Evolutionary conservation across 2,329 filamentous ascomycete genomes (phyloP), one percentile per base, ranked within the genome.

Genomic region (Uncinocarpus reesii): DNA sequence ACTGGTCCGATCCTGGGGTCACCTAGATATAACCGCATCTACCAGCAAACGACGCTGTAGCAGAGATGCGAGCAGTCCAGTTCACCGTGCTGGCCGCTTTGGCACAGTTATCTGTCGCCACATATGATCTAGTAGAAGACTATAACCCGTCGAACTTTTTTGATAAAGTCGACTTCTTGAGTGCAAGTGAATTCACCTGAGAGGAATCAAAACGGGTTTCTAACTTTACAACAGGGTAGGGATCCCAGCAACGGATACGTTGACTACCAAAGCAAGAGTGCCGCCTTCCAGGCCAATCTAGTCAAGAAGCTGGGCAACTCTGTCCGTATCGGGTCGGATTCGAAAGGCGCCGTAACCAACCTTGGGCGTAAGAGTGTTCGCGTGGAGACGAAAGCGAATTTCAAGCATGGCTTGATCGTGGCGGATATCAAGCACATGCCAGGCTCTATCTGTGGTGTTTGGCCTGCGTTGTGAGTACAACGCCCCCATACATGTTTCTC

Each of bases 181-280:
- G 70, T 6, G 66, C 69, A 60, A 42, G 65, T 58, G 20, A n/a
- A 31, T 11, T 32, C 31, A n/a, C 16, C 28, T 34, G 1, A n/a
- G 18, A 16, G 6, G 29, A 21, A 20, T 16, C n/a, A 24, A 18
- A n/a, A 16, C 15, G 3, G 21, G 18, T 7, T 35, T 18, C 20
- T 45, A 20, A 40, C 29, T 45, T 5, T 23, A 16, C 24, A 26
- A 37, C 46, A 71, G 68, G 63, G 51, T 13, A 16, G 56, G 2
- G 86, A 92, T 58, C 86, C 86, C 0, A 92, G 86, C 1, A 58
- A 80, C 53, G 86, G 86, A 26, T 86, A 80, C 57, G 86, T 92
- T 56, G 67, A 77, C 52, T 92, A 88, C 58, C 74, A 80, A 47
- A 69, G 77, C 55, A 71, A 74, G 43, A 50, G 62, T n/a, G 75